A percentile compares a stretch with the other conserved stretches of the same genome.
These are phyloP conservation scores for Cupressus sempervirens DNA, from an alignment of 75 land plant species.

Conservation along the genomic window DNA sequence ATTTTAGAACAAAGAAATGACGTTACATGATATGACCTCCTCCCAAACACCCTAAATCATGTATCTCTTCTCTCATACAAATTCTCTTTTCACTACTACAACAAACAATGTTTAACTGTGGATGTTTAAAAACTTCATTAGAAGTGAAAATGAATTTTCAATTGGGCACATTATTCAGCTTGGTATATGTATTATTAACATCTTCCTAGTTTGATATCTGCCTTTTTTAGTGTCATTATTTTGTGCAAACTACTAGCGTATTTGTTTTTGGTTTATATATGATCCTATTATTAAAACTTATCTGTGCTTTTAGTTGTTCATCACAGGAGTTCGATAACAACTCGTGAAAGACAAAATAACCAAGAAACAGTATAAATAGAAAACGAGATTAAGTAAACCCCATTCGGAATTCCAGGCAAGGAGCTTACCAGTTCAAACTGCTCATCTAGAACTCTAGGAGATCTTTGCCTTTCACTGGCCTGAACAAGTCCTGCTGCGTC, in stretches of 20 bases:
- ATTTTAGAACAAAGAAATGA: not conserved
- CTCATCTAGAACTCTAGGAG: slow-evolving; percentile 66
- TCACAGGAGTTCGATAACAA: not conserved
- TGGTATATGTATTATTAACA: not conserved
- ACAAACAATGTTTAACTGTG: not conserved
- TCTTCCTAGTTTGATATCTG: not conserved
- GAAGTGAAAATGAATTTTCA: not conserved
- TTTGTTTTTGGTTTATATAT: not conserved
- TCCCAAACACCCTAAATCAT: not conserved
- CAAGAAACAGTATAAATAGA: not conserved
- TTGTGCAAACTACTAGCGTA: not conserved
- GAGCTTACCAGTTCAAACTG: slow-evolving; percentile 76
- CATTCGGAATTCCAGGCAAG: no score
- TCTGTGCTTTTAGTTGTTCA: not conserved
- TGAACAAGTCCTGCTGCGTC: not conserved
- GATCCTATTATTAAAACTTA: not conserved
- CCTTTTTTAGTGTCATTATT: not conserved
- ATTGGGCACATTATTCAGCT: not conserved
- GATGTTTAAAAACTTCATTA: not conserved
- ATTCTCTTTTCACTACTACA: not conserved
- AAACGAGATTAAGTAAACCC: not conserved
- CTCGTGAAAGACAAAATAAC: not conserved
- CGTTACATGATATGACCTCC: not conserved
- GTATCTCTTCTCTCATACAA: not conserved
- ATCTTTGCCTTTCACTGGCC: slow-evolving; percentile 30